Conservation (phyloP, 2,329 filamentous ascomycete genomes). For the Monilinia polystroma region DNA sequence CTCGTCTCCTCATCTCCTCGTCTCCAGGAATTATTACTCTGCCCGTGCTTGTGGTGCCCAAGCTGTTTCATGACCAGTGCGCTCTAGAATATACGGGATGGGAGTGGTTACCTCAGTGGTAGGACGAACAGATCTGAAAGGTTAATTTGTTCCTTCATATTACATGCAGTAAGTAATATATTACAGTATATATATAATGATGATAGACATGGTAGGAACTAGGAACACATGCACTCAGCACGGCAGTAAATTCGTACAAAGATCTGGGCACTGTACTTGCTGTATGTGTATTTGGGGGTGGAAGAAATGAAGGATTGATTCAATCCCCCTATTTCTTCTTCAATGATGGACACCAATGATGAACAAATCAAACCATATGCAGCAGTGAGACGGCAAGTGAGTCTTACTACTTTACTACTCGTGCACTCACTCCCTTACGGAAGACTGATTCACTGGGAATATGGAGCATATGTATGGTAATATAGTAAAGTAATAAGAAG, state of each 20-base stretch:
- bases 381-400: background rate
- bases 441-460: too few relatives aligned
- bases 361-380: background rate
- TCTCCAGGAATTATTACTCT: slow-evolving; percentile 22
- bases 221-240: background rate
- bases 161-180: background rate
- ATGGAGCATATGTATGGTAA: too few relatives aligned
- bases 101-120: background rate
- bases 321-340: slow-evolving; percentile 8
- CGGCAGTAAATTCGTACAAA: background rate
- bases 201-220: too few relatives aligned
- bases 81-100: background rate
- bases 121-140: slow-evolving; percentile 14
- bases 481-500: background rate
- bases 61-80: slow-evolving; percentile 19
- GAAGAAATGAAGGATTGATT: background rate
- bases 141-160: slow-evolving; percentile 8
- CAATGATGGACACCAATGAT: background rate
- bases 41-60: slow-evolving; percentile 16
- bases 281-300: background rate
- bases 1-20: background rate
- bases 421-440: too few relatives aligned
- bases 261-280: background rate
- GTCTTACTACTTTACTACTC: too few relatives aligned
- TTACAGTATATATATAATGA: too few relatives aligned